These are phyloP conservation scores for Suillus americanus DNA, from an alignment of 768 basidiomycete species.

Conservation along the genomic window DNA sequence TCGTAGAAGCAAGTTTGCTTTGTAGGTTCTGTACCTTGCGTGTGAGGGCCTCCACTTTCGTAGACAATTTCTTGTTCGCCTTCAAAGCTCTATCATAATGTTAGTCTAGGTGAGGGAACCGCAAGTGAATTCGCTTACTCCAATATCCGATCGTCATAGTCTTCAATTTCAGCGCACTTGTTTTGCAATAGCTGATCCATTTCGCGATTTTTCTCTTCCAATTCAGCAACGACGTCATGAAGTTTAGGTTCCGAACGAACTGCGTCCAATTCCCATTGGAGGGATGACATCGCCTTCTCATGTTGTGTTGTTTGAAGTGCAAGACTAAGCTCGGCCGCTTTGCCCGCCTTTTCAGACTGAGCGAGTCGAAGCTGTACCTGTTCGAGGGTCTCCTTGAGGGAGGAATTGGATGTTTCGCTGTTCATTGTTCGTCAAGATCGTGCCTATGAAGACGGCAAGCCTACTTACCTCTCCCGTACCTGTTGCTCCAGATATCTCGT, in stretches of 20 bases:
- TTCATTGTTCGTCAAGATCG: constrained; percentile 6
- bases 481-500: constrained; percentile 64
- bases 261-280: constrained; percentile 55
- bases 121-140: constrained; percentile 51
- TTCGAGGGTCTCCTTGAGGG: constrained; percentile 41
- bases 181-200: constrained; percentile 70
- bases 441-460: constrained; percentile 5
- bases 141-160: constrained; percentile 78
- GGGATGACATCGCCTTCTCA: constrained; percentile 57
- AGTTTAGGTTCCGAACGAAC: constrained; percentile 56
- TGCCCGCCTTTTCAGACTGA: constrained; percentile 56
- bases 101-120: constrained; percentile 7
- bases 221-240: constrained; percentile 51
- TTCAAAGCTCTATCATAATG: constrained; percentile 59
- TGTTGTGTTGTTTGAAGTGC: constrained; percentile 65
- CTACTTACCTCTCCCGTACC: constrained; percentile 56
- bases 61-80: constrained; percentile 73
- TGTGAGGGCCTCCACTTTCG: constrained; percentile 68
- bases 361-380: constrained; percentile 43
- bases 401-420: constrained; percentile 48
- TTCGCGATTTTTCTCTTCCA: constrained; percentile 70
- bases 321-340: constrained; percentile 65
- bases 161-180: constrained; percentile 80
- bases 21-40: constrained; percentile 75
- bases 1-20: constrained; percentile 57